Conservation (phyloP, 805 yeast genomes). For the Cephaloascus fragrans region DNA sequence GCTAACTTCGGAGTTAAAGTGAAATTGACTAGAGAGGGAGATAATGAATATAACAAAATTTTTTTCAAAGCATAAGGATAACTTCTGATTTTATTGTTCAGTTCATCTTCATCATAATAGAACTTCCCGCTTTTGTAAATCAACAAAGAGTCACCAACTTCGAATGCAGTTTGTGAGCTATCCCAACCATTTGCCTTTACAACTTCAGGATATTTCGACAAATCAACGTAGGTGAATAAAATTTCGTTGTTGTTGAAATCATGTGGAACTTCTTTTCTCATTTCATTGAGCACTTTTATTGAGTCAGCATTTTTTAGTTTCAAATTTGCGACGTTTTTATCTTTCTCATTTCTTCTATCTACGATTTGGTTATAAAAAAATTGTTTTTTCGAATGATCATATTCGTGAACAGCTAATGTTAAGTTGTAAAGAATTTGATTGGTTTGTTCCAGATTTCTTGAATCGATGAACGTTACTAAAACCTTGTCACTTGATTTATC, state of each 20-base stretch:
- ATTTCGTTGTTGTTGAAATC: slow-evolving; percentile 32
- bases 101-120: slow-evolving; percentile 20
- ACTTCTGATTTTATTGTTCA: slow-evolving; percentile 17
- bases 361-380: slow-evolving; percentile 23
- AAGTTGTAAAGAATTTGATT: slow-evolving; percentile 24
- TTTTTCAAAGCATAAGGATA: slow-evolving; percentile 16
- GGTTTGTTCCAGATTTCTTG: slow-evolving; percentile 9
- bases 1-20: slow-evolving; percentile 19
- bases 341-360: slow-evolving; percentile 23
- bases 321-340: slow-evolving; percentile 29
- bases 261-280: slow-evolving; percentile 41
- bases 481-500: slow-evolving; percentile 29
- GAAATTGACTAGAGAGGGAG: slow-evolving; percentile 16
- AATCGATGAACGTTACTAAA: slow-evolving; percentile 38
- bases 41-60: slow-evolving; percentile 18
- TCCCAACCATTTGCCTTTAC: slow-evolving; percentile 22
- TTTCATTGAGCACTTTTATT: slow-evolving; percentile 31
- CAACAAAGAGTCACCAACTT: slow-evolving; percentile 26
- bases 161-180: slow-evolving; percentile 11
- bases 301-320: slow-evolving; percentile 33
- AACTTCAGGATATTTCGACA: slow-evolving; percentile 22
- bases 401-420: slow-evolving; percentile 38
- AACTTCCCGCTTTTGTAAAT: slow-evolving; percentile 18
- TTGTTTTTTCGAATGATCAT: slow-evolving; percentile 31
- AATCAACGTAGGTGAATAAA: slow-evolving; percentile 41